A percentile compares a stretch with the other conserved stretches of the same genome.
These are phyloP conservation scores for Aspergillus arachidicola DNA, from an alignment of 2,329 filamentous ascomycete species.

Conservation along the genomic window DNA sequence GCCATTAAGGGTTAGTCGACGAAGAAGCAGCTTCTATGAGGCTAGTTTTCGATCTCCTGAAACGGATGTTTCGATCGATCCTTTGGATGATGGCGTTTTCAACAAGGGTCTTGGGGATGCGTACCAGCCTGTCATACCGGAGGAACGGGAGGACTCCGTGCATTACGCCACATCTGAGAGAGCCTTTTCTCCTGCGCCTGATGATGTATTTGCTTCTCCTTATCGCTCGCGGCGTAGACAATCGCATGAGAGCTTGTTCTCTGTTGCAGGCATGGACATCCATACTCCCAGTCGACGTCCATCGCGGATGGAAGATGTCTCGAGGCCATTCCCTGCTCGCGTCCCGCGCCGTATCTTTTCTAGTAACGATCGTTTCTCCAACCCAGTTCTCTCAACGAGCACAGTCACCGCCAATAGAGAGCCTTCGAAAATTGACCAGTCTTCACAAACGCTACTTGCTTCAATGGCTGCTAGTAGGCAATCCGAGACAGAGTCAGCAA, in stretches of 20 bases:
- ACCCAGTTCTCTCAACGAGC: slow-evolving; percentile 41
- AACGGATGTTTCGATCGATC: slow-evolving; percentile 11
- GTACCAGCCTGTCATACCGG: slow-evolving; percentile 40
- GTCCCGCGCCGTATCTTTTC: slow-evolving; percentile 52
- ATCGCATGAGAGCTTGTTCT: slow-evolving; percentile 89
- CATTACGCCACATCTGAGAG: slow-evolving; percentile 19
- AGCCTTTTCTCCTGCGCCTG: slow-evolving; percentile 15
- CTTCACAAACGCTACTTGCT: slow-evolving; percentile 38
- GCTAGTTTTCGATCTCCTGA: slow-evolving; percentile 51
- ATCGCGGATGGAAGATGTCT: slow-evolving; percentile 68
- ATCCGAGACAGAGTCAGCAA: slow-evolving; percentile 25
- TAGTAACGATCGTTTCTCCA: slow-evolving; percentile 42
- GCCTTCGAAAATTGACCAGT: slow-evolving; percentile 26
- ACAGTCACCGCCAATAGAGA: slow-evolving; percentile 38
- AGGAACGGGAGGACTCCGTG: slow-evolving; percentile 39
- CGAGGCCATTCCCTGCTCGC: slow-evolving; percentile 41
- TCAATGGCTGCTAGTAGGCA: slow-evolving; percentile 35
- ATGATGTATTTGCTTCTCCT: slow-evolving; percentile 30
- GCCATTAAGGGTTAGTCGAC: slow-evolving; percentile 65
- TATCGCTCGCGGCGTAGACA: slow-evolving; percentile 62
- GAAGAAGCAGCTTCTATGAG: slow-evolving; percentile 61
- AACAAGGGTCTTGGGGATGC: slow-evolving; percentile 24
- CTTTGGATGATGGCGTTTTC: slow-evolving; percentile 18
- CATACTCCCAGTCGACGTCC: slow-evolving; percentile 77
- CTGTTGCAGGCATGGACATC: slow-evolving; percentile 84